Evolutionary conservation across 2,329 filamentous ascomycete species (phyloP).

Genomic region (Botrytis fabae): DNA sequence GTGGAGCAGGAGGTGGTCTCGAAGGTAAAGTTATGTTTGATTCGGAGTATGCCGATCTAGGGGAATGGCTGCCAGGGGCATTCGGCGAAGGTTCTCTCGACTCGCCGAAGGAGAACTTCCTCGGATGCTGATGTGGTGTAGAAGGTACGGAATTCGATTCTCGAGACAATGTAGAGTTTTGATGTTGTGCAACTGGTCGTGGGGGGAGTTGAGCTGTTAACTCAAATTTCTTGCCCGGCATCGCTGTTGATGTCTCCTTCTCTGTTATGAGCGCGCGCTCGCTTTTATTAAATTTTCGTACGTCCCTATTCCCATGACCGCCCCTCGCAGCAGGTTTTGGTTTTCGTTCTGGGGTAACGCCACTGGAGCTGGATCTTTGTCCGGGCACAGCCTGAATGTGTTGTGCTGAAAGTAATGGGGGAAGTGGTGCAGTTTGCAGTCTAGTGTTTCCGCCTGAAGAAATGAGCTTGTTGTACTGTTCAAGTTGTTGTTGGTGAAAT

Average conservation of each 20-base stretch:
- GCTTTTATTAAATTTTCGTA: conserved; percentile 57
- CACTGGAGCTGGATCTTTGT: conserved; percentile 56
- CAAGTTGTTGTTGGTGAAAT: conserved; percentile 61
- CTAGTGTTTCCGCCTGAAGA: conserved; percentile 52
- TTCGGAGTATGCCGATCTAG: conserved; percentile 87
- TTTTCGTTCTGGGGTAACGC: conserved; percentile 37
- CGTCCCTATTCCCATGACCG: conserved; percentile 60
- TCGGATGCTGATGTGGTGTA: conserved; percentile 85
- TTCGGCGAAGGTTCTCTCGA: conserved; percentile 81
- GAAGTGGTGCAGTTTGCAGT: conserved; percentile 56
- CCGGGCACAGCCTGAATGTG: conserved; percentile 55
- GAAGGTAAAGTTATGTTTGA: conserved; percentile 73
- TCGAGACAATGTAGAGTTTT: conserved; percentile 52
- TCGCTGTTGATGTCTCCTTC: conserved; percentile 49
- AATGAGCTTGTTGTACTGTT: conserved; percentile 66
- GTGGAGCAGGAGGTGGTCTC: conserved; percentile 59
- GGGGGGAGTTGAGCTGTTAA: conserved; percentile 36
- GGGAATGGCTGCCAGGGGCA: conserved; percentile 75
- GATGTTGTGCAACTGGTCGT: conserved; percentile 45
- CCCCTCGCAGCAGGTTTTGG: conserved; percentile 52
- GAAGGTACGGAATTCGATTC: conserved; percentile 91
- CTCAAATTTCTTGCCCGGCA: conserved; percentile 41
- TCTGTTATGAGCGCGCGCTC: conserved; percentile 62
- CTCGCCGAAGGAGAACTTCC: conserved; percentile 75
- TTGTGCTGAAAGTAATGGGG: conserved; percentile 56